Base-by-base conservation (phyloP, 2,329 filamentous ascomycete species). In the Phaeoacremonium minimum region DNA sequence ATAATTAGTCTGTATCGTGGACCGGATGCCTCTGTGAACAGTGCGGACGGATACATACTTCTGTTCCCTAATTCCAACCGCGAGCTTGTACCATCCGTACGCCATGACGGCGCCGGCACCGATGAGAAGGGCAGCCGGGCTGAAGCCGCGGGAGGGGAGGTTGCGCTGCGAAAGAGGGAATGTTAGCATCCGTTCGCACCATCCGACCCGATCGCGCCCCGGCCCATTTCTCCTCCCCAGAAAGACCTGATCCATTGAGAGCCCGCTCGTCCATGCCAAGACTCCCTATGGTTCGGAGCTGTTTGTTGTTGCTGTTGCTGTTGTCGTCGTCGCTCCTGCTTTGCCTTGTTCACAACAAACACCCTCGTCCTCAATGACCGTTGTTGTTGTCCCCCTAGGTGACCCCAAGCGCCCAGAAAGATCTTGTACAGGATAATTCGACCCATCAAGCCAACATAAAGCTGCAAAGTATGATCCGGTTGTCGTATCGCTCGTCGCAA, bases 81-180 rank as follows among this genome's bases (percentile, higher is more conserved):
- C 83, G 42, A 88, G 68, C 65, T 84, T 85, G 67, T 87, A 97
- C 76, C 93, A 95, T 44, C 93, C 93, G 63, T 86, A 97, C 47
- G 77, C 75, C 84, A 94, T 90, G 50, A 96, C 68, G 37, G 74
- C 74, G 50, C 80, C 85, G 63, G 88, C 80, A 46, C 80, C 87
- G 51, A 87, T 58, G 48, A 97, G 75, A 60, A 95, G 81, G 44
- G 81, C 77, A 33, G 81, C 75, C 14, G 93, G 91, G 42, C 85
- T 83, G 77, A 97, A 95, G 52, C 91, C 91, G 56, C 85, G 85
- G 46, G 86, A 82, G 46, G 93, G 93, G 45, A 98, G 73, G 70
- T 97, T 97, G 66, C 93, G 85, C 86, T 91, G 57, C 34, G 18
- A 35, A 33, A 16, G 22, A 13, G 28, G 17, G 17, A 30, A 26